Evolutionary conservation across 1,139 yeast genomes (phyloP).

Genomic region (Nakaseomyces nivariensis): DNA sequence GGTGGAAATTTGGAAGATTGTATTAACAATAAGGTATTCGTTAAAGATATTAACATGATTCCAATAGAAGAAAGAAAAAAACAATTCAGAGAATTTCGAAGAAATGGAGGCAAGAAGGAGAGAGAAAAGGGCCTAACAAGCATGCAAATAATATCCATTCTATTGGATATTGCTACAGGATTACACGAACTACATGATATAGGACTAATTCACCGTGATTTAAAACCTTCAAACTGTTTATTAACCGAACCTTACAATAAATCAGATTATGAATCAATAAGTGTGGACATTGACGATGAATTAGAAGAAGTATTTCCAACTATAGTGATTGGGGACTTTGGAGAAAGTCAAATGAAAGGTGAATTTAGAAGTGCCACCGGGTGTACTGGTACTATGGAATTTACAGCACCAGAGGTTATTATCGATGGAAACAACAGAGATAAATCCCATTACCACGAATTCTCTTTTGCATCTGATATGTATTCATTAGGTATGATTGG

Average conservation of each 20-base stretch:
- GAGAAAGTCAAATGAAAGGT: slow-evolving; percentile 75
- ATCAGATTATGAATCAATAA: slow-evolving; percentile 12
- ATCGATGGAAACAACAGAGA: slow-evolving; percentile 13
- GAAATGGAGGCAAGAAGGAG: slow-evolving; percentile 18
- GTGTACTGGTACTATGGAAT: slow-evolving; percentile 78
- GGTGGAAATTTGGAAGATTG: slow-evolving; percentile 80
- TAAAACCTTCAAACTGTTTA: slow-evolving; percentile 81
- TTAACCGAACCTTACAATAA: slow-evolving; percentile 31
- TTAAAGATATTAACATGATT: slow-evolving; percentile 21
- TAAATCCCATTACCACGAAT: slow-evolving; percentile 35
- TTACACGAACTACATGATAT: slow-evolving; percentile 60
- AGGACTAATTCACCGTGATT: slow-evolving; percentile 74
- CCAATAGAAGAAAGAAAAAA: slow-evolving; percentile 28
- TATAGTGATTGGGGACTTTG: slow-evolving; percentile 76
- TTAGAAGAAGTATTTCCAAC: slow-evolving; percentile 37
- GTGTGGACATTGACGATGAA: slow-evolving; percentile 14
- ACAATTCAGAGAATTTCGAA: slow-evolving; percentile 29
- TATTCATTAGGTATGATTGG: slow-evolving; percentile 77
- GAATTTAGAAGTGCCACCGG: slow-evolving; percentile 52
- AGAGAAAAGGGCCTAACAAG: slow-evolving; percentile 30
- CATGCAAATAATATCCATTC: slow-evolving; percentile 51
- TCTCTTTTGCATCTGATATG: slow-evolving; percentile 62
- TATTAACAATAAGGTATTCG: slow-evolving; percentile 32
- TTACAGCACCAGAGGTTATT: slow-evolving; percentile 76
- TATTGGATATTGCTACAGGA: slow-evolving; percentile 59